A percentile compares a stretch with the other conserved stretches of the same genome.
These are phyloP conservation scores for Nemania abortiva DNA, from an alignment of 2,329 filamentous ascomycete genomes.

Conservation along the genomic window DNA sequence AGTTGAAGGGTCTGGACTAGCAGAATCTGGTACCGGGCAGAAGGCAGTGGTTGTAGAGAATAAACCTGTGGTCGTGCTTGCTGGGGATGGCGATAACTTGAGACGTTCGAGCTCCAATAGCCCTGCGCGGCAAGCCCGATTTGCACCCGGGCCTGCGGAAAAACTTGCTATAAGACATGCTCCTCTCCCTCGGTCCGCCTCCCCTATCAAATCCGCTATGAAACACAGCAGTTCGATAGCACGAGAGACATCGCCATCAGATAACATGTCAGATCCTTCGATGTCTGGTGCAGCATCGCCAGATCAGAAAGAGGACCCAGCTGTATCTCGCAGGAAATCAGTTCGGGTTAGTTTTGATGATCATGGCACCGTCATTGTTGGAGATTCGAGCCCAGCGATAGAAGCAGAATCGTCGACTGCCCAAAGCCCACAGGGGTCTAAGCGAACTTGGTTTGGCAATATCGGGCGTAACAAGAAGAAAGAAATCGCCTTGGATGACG, in stretches of 20 bases:
- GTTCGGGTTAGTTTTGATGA: conserved; percentile 85
- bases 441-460: conserved; percentile 65
- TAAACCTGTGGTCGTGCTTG: conserved; percentile 44
- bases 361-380: conserved; percentile 66
- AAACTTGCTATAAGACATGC: conserved; percentile 71
- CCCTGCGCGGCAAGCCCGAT: conserved; percentile 76
- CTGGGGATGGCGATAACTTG: conserved; percentile 35
- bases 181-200: conserved; percentile 77
- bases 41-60: conserved; percentile 40
- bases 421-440: conserved; percentile 56
- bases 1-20: conserved; percentile 25
- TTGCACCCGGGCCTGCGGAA: conserved; percentile 67
- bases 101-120: conserved; percentile 65
- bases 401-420: conserved; percentile 57
- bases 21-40: conserved; percentile 32
- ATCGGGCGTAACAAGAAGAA: conserved; percentile 64
- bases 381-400: conserved; percentile 57
- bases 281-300: conserved; percentile 48
- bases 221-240: conserved; percentile 71
- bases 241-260: conserved; percentile 63
- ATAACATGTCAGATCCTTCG: conserved; percentile 61
- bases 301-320: conserved; percentile 53
- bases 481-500: conserved; percentile 66
- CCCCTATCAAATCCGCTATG: conserved; percentile 81
- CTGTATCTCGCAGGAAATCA: conserved; percentile 68